Evolutionary conservation across 805 yeast genomes (phyloP).

Genomic region (Sugiyamaella valdiviana): DNA sequence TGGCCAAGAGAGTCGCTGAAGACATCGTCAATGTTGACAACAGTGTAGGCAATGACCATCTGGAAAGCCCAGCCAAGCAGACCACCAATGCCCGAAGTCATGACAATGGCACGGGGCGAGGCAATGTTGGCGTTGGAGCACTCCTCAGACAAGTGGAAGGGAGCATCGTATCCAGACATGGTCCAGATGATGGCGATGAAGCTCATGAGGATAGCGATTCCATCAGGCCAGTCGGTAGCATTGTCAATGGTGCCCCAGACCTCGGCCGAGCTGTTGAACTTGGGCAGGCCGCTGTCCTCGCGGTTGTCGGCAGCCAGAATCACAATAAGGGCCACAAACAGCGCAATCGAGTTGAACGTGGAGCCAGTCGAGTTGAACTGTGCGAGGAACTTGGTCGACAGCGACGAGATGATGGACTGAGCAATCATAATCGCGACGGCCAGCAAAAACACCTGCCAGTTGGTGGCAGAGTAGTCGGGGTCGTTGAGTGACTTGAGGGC

Average conservation of each 20-base stretch:
- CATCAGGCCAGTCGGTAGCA: conserved; percentile 59
- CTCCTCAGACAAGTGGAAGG: conserved; percentile 71
- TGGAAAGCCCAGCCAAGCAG: conserved; percentile 50
- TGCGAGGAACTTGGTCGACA: conserved; percentile 52
- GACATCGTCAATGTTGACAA: conserved; percentile 41
- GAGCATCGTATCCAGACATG: conserved; percentile 71
- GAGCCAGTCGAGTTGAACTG: conserved; percentile 47
- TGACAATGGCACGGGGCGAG: conserved; percentile 60
- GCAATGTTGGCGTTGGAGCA: conserved; percentile 57
- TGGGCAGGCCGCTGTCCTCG: conserved; percentile 30
- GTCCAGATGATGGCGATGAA: conserved; percentile 39
- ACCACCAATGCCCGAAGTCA: conserved; percentile 53
- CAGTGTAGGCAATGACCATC: conserved; percentile 56
- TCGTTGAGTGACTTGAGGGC: conserved; percentile 42
- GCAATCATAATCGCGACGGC: conserved; percentile 46
- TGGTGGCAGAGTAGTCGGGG: conserved; percentile 37
- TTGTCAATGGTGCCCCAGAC: conserved; percentile 52
- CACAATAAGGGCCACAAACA: conserved; percentile 48
- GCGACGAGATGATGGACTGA: conserved; percentile 44
- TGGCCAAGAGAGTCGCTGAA: conserved; percentile 51
- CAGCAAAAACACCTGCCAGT: conserved; percentile 47
- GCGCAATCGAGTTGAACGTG: conserved; percentile 42
- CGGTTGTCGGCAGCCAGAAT: conserved; percentile 44
- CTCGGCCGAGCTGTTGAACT: conserved; percentile 42
- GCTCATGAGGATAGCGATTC: conserved; percentile 50